Conservation (phyloP, 306 rosid species). For the Carpinus viminea region DNA sequence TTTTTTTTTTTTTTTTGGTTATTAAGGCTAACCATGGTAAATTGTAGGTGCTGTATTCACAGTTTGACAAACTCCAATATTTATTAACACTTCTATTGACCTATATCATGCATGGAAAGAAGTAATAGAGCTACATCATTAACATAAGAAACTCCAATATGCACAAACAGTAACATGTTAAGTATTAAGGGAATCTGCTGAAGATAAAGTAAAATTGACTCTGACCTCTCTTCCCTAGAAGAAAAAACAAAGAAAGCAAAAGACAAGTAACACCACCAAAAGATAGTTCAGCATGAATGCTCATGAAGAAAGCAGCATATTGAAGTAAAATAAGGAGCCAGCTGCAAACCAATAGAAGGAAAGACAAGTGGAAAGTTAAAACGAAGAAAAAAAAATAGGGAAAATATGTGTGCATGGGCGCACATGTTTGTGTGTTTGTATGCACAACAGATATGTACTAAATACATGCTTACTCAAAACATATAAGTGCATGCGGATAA, state of each 20-base stretch:
- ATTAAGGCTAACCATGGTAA: neutral
- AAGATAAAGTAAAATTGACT: neutral
- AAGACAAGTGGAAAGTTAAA: neutral
- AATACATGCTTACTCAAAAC: neutral
- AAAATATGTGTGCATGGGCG: neutral
- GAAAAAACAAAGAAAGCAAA: neutral
- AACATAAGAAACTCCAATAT: neutral
- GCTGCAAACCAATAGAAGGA: neutral
- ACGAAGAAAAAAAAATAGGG: no score
- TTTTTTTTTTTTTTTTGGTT: neutral
- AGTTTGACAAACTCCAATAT: neutral
- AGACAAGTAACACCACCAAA: neutral
- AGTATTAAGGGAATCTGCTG: neutral
- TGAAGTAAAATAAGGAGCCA: neutral
- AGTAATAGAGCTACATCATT: neutral
- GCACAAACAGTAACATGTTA: neutral
- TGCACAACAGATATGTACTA: neutral
- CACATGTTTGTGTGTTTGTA: no score
- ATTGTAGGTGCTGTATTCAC: no score
- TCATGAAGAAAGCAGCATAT: neutral
- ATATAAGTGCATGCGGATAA: neutral
- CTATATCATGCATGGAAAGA: neutral
- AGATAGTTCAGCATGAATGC: neutral
- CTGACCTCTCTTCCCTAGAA: neutral
- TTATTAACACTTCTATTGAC: neutral